phyloP scores from a whole-genome alignment of 1,284 basidiomycete species.

The Papiliotrema terrestris region DNA sequence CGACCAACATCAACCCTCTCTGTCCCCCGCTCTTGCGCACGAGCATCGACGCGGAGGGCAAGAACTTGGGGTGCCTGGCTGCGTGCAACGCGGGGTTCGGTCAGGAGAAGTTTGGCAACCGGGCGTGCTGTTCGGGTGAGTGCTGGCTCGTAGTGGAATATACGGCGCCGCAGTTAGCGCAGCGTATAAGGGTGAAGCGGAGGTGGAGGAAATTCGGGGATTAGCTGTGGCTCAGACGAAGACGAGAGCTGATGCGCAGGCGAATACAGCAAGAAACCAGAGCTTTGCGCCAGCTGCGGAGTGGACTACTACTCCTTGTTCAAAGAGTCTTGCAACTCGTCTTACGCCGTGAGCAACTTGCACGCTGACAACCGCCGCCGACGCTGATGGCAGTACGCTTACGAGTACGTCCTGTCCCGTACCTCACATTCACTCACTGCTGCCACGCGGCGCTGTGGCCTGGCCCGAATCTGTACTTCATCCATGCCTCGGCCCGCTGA shows the following conservation, averaged over 20 bases:
- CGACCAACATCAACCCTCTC: conserved; percentile 23
- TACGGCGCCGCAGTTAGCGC: not conserved
- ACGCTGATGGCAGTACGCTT: conserved; percentile 25
- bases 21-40: conserved; percentile 21
- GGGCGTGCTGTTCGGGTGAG: conserved; percentile 30
- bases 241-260: conserved; percentile 10
- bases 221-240: not conserved
- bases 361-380: not conserved
- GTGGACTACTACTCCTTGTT: conserved; percentile 35
- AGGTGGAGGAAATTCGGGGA: too few species aligned
- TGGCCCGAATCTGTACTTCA: too few species aligned
- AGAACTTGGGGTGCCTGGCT: conserved; percentile 23
- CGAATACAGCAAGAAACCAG: conserved; percentile 20
- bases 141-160: not conserved
- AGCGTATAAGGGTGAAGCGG: not conserved
- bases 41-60: conserved; percentile 19
- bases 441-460: too few species aligned
- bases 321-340: conserved; percentile 28
- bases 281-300: conserved; percentile 23
- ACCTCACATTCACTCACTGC: too few species aligned
- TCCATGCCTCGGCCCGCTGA: not conserved
- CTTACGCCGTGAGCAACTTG: conserved; percentile 28
- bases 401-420: conserved; percentile 17
- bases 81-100: conserved; percentile 30
- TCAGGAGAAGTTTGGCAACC: conserved; percentile 23